phyloP scores from a whole-genome alignment of 371 early-diverging fungal genomes.

The Capniomyces stellatus region DNA sequence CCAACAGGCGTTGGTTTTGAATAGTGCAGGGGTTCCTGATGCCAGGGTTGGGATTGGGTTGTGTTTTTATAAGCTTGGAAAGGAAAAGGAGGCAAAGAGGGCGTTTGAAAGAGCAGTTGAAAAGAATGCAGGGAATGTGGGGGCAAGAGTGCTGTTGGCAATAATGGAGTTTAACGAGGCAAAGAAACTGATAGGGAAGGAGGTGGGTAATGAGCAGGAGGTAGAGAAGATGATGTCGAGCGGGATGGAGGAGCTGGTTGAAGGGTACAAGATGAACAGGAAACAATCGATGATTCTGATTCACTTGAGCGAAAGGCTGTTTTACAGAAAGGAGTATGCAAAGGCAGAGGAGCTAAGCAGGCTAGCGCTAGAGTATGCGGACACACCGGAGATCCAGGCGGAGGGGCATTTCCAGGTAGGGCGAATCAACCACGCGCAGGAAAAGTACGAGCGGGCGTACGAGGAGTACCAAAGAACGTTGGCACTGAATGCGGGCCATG shows the following conservation, averaged over 20 bases:
- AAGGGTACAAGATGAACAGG: conserved; percentile 25
- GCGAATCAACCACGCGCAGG: conserved; percentile 33
- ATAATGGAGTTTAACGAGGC: conserved; percentile 59
- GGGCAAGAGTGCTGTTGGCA: conserved; percentile 49
- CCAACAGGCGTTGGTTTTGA: conserved; percentile 47
- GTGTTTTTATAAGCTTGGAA: conserved; percentile 59
- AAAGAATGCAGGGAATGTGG: conserved; percentile 24
- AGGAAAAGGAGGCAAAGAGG: conserved; percentile 38
- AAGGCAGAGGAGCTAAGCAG: conserved; percentile 29
- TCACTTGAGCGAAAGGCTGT: conserved; percentile 37
- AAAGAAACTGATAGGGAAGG: conserved; percentile 17
- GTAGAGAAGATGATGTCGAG: conserved; percentile 11
- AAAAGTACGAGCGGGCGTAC: conserved; percentile 47
- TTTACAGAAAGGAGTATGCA: conserved; percentile 29
- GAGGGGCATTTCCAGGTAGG: conserved; percentile 42
- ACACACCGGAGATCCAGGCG: conserved; percentile 32
- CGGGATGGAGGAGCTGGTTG: conserved; percentile 26
- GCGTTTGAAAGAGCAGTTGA: conserved; percentile 55
- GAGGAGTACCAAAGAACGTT: conserved; percentile 47
- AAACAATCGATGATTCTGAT: conserved; percentile 24
- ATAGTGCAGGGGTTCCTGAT: conserved; percentile 38
- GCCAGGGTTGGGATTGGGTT: conserved; percentile 73
- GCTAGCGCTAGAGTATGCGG: conserved; percentile 27
- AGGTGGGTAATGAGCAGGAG: conserved; percentile 1
- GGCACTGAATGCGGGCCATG: conserved; percentile 43